Evolutionary conservation across 192 early-diverging fungal genomes (phyloP), one percentile per base, ranked within the genome.

Genomic region (Backusella mclennaniae): DNA sequence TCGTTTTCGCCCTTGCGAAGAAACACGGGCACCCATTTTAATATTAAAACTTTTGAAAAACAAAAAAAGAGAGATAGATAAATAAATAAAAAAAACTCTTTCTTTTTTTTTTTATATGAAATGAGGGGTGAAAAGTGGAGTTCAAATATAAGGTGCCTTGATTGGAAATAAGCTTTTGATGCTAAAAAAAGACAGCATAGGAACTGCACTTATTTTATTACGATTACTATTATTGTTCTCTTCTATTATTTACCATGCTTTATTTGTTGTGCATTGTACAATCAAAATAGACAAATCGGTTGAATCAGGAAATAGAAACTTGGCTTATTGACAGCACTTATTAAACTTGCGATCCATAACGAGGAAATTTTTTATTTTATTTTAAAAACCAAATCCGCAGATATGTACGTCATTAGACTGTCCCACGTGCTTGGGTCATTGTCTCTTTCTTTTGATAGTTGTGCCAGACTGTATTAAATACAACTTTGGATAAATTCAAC

Each of bases 1-100:
- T 41, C 68, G 35, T 41, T 69, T 69, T 38, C 68, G 35, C 12
- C 38, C 38, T 69, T 69, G 35, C 0, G 68, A 38, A 12, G 68
- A 69, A 19, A 69, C 19, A 39, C 68, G 35, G 21, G 35, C 68
- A 21, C 68, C 68, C 68, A 69, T 69, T 12, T 36, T 69, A 23
- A 59, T 59, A 26, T 26, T 59, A 59, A 21, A 19, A 26, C 26
- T 26, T 26, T 26, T 26, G n/a, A 56, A n/a, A 23, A 6, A 5
- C 2, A 21, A 53, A 53, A 7, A 6, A 56, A 56, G 9, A 56
- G 21, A 9, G 9, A 23, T 17, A 53, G 0, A 53, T 14, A 19
- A 49, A 49, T 14, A 49, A 49, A 49, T 0, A 17, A 53, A 53
- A 53, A 21, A 23, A 21, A 49, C 39, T 44, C 12, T 44, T 49